These are phyloP conservation scores for Neurospora sp. DNA, from an alignment of 2,329 filamentous ascomycete species.

Conservation along the genomic window DNA sequence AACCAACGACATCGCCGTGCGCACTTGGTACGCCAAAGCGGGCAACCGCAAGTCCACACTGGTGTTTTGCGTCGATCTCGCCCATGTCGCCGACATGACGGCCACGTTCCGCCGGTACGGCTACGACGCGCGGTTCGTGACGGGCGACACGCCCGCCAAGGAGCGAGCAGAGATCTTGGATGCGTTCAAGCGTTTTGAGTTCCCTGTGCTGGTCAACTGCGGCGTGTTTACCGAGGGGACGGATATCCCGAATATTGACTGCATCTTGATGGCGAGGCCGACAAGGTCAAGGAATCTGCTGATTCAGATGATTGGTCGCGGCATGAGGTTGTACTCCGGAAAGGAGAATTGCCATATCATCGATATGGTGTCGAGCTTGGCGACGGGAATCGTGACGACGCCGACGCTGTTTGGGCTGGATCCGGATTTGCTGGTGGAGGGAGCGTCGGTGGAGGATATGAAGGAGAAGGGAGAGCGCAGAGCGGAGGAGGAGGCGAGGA, in stretches of 20 bases:
- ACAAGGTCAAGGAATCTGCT: conserved; percentile 89
- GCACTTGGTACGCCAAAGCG: conserved; percentile 76
- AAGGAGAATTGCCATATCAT: conserved; percentile 92
- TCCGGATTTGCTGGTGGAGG: conserved; percentile 64
- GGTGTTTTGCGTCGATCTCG: conserved; percentile 87
- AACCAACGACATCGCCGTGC: conserved; percentile 76
- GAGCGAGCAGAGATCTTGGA: conserved; percentile 62
- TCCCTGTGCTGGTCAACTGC: conserved; percentile 85
- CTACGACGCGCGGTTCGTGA: conserved; percentile 80
- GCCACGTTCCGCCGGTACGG: conserved; percentile 66
- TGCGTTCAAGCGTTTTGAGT: conserved; percentile 66
- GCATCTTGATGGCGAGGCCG: conserved; percentile 76
- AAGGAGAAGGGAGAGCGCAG: conserved; percentile 40
- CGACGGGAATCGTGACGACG: conserved; percentile 77
- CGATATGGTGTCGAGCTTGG: conserved; percentile 84
- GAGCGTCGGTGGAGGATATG: conserved; percentile 55
- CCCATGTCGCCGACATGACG: conserved; percentile 69
- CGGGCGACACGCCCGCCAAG: conserved; percentile 63
- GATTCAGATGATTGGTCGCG: conserved; percentile 95
- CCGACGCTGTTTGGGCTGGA: conserved; percentile 91
- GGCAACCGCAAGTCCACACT: conserved; percentile 69
- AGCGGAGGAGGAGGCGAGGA: conserved; percentile 31
- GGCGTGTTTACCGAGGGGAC: conserved; percentile 96
- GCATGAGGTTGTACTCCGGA: conserved; percentile 70
- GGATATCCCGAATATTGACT: conserved; percentile 96